These are phyloP conservation scores for Polytrichum commune DNA, from an alignment of 225 moss, liverwort and hornwort genomes.

Conservation along the genomic window DNA sequence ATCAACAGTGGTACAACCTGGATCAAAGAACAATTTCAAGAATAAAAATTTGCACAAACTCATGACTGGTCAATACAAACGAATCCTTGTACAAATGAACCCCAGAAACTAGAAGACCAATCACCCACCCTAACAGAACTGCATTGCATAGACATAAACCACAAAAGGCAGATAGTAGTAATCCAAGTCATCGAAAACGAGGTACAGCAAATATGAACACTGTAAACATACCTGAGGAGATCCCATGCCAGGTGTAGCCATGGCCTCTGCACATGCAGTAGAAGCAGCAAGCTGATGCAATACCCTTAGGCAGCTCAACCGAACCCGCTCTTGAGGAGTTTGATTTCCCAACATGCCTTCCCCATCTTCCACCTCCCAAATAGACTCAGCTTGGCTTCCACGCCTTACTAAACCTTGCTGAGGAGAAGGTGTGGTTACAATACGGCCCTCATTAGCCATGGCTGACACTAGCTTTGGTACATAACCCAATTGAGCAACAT, in stretches of 20 bases:
- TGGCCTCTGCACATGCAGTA: constrained; percentile 90
- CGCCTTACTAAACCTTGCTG: constrained; percentile 40
- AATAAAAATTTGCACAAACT: too few relatives aligned
- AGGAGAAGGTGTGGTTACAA: constrained; percentile 55
- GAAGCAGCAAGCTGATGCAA: constrained; percentile 95
- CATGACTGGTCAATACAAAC: too few relatives aligned
- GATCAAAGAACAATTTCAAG: constrained; percentile 3
- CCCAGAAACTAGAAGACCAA: too few relatives aligned
- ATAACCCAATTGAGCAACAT: constrained; percentile 88
- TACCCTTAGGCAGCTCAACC: constrained; percentile 84
- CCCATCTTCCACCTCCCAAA: constrained; percentile 67
- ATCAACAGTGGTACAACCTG: constrained; percentile 92
- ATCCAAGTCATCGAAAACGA: too few relatives aligned
- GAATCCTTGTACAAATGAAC: too few relatives aligned
- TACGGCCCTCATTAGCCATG: constrained; percentile 93
- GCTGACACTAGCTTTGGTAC: constrained; percentile 92
- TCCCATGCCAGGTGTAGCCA: constrained; percentile 95
- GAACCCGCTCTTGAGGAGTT: constrained; percentile 80
- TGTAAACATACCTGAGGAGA: constrained; percentile 65
- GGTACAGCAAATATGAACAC: constrained; percentile 10
- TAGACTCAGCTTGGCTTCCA: constrained; percentile 30
- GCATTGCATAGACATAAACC: too few relatives aligned
- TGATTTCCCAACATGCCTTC: constrained; percentile 60
- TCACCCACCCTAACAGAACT: too few relatives aligned
- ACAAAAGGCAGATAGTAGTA: too few relatives aligned